Evolutionary conservation across 371 early-diverging fungal species (phyloP).

Genomic region (Mycotypha africana): DNA sequence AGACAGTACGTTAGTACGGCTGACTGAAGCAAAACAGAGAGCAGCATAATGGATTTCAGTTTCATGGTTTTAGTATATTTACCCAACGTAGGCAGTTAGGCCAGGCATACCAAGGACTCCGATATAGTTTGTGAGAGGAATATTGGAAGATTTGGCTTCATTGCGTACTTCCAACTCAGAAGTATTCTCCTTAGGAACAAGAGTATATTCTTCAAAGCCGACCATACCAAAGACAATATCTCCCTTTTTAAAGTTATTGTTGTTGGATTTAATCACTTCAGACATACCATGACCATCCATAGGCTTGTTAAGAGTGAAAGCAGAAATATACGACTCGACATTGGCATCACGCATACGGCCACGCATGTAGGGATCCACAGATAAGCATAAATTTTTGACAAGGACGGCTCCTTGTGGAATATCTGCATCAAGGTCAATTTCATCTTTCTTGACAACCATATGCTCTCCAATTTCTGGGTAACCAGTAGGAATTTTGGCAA

Average conservation of each 20-base stretch:
- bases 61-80: too few relatives aligned
- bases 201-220: slow-evolving; percentile 41
- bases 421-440: slow-evolving; percentile 37
- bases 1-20: too few relatives aligned
- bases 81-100: slow-evolving; percentile 37
- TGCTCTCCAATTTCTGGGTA: slow-evolving; percentile 42
- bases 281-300: slow-evolving; percentile 49
- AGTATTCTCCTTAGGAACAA: slow-evolving; percentile 21
- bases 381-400: slow-evolving; percentile 32
- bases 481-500: slow-evolving; percentile 35
- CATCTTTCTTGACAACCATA: slow-evolving; percentile 36
- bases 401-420: slow-evolving; percentile 51
- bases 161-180: slow-evolving; percentile 19
- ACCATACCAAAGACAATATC: slow-evolving; percentile 44
- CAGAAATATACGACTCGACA: slow-evolving; percentile 39
- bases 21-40: too few relatives aligned
- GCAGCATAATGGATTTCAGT: too few relatives aligned
- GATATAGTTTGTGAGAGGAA: slow-evolving; percentile 44
- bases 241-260: slow-evolving; percentile 46
- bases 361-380: slow-evolving; percentile 51
- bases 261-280: slow-evolving; percentile 52
- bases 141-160: slow-evolving; percentile 25
- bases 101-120: slow-evolving; percentile 55
- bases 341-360: slow-evolving; percentile 51
- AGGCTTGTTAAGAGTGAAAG: slow-evolving; percentile 52